Percentiles rank a stretch among this genome's conserved stretches.
Evolutionary conservation across 2,329 filamentous ascomycete species (phyloP).

Genomic region (Colletotrichum siamense): DNA sequence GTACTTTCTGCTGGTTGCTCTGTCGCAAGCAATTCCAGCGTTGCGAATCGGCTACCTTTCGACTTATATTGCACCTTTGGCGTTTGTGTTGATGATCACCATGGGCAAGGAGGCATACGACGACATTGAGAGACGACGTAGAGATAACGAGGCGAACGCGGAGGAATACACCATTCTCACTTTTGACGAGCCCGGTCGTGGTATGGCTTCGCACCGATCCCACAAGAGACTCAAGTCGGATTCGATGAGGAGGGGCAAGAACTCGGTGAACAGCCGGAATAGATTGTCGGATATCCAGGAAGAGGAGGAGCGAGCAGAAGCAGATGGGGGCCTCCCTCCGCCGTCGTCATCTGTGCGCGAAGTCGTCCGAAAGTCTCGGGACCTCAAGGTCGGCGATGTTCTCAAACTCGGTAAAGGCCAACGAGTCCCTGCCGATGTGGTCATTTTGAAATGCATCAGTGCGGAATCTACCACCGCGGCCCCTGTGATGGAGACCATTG

Average conservation of each 20-base stretch:
- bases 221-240: constrained; percentile 54
- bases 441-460: constrained; percentile 84
- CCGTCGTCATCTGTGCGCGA: constrained; percentile 65
- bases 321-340: constrained; percentile 38
- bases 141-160: constrained; percentile 93
- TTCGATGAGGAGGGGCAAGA: constrained; percentile 40
- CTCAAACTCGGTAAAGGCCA: constrained; percentile 91
- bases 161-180: constrained; percentile 82
- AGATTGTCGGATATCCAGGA: constrained; percentile 71
- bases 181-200: constrained; percentile 64
- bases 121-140: constrained; percentile 82
- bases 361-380: constrained; percentile 80
- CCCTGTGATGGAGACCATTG: constrained; percentile 26
- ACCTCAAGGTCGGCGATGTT: constrained; percentile 95
- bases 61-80: constrained; percentile 91
- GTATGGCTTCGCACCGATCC: constrained; percentile 35
- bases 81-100: constrained; percentile 90
- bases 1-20: constrained; percentile 93
- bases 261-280: constrained; percentile 38
- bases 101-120: constrained; percentile 96
- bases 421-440: constrained; percentile 90
- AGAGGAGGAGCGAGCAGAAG: constrained; percentile 64
- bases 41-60: constrained; percentile 92
- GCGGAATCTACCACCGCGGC: constrained; percentile 51
- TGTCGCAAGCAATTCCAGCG: constrained; percentile 90